phyloP scores from a whole-genome alignment of 2,329 filamentous ascomycete species.

The Cladosporium sphaerospermum region DNA sequence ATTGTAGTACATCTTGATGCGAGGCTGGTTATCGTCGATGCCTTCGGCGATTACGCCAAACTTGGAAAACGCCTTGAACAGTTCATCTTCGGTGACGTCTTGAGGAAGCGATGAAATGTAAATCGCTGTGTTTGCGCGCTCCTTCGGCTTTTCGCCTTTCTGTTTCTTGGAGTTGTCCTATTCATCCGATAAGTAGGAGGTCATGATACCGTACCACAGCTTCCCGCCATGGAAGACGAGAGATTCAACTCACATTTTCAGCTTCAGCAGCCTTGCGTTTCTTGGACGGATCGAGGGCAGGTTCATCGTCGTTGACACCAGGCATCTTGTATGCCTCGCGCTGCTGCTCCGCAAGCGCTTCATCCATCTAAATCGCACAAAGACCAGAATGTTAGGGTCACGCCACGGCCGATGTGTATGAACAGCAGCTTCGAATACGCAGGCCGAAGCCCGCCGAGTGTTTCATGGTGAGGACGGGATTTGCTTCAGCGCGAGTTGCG shows the following conservation, averaged over 20 bases:
- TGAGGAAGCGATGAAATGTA: slow-evolving; percentile 83
- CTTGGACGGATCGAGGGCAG: slow-evolving; percentile 27
- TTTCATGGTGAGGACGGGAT: slow-evolving; percentile 18
- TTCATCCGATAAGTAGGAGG: background rate
- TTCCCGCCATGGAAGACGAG: background rate
- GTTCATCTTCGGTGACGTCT: slow-evolving; percentile 73
- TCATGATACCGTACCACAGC: background rate
- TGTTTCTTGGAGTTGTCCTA: slow-evolving; percentile 29
- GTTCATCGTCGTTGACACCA: slow-evolving; percentile 52
- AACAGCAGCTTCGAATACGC: slow-evolving; percentile 4
- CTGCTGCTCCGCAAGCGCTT: slow-evolving; percentile 55
- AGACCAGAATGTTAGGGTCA: slow-evolving; percentile 22
- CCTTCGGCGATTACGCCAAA: slow-evolving; percentile 91
- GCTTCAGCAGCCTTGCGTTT: slow-evolving; percentile 37
- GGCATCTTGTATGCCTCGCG: slow-evolving; percentile 54
- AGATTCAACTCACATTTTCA: slow-evolving; percentile 22
- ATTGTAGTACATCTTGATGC: slow-evolving; percentile 89
- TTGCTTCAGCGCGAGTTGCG: slow-evolving; percentile 20
- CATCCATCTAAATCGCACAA: slow-evolving; percentile 46
- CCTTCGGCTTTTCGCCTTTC: slow-evolving; percentile 39
- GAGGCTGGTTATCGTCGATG: slow-evolving; percentile 77
- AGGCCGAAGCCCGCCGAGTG: background rate
- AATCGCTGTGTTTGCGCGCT: slow-evolving; percentile 65
- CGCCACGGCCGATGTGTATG: slow-evolving; percentile 7
- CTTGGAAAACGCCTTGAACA: slow-evolving; percentile 78